Evolutionary conservation across 345 rosid genomes (phyloP).

Genomic region (Eucalyptus sp.): DNA sequence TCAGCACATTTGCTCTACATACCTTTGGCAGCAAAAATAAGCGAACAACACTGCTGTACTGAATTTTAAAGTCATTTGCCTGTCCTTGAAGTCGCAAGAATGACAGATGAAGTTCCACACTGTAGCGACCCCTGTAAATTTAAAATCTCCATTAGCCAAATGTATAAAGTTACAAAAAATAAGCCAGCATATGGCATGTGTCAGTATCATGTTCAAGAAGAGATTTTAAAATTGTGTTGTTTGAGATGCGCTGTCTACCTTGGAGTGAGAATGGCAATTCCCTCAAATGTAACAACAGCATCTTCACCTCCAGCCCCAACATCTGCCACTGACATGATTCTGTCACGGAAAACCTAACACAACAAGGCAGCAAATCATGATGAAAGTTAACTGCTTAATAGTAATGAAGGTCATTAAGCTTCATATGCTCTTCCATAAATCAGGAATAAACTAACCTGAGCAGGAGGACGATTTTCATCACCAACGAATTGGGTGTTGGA

Average conservation of each 20-base stretch:
- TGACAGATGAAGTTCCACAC: conserved; percentile 90
- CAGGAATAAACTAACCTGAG: conserved; percentile 44
- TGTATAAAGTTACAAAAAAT: not conserved
- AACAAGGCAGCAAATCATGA: not conserved
- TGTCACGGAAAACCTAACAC: conserved; percentile 67
- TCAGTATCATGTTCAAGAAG: not conserved
- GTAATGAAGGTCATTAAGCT: not conserved
- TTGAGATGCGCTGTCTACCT: conserved; percentile 25
- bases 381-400: not conserved
- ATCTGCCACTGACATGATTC: conserved; percentile 71
- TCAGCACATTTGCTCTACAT: not conserved
- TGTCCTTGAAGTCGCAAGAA: conserved; percentile 90
- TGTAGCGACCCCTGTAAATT: conserved; percentile 83
- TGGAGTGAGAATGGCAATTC: conserved; percentile 89
- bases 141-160: not conserved
- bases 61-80: conserved; percentile 98
- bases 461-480: conserved; percentile 81
- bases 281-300: conserved; percentile 87
- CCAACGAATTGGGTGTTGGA: conserved; percentile 88
- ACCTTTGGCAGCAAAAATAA: conserved; percentile 97
- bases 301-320: conserved; percentile 86
- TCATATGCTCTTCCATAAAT: not conserved
- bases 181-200: not conserved
- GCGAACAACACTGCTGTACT: conserved; percentile 96
- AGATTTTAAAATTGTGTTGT: not conserved